Base-by-base conservation (phyloP, 2,329 filamentous ascomycete genomes). In the Trichoderma atroviride region DNA sequence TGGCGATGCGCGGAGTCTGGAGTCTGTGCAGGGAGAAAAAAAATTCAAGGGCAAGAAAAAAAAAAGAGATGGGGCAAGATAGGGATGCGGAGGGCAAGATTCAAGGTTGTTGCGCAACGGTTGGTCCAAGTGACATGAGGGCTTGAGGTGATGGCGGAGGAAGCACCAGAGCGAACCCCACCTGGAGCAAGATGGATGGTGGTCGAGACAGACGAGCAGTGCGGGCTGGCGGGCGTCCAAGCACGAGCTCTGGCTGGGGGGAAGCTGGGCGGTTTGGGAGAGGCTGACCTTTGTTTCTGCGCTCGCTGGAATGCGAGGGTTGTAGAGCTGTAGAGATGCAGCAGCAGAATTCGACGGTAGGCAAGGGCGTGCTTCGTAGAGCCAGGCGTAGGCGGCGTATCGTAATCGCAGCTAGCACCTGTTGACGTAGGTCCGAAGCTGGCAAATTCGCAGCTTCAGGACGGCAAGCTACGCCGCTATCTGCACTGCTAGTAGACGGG, bases 91-190 rank as follows among this genome's bases (percentile, higher is more conserved):
- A 67, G 63, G 40, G 62, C 43, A 61, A 68, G 52, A 59, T 58
- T 52, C 55, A 58, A 70, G 57, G 58, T 60, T 61, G 67, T 71
- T 68, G 70, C 67, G 66, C 67, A 69, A 68, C 65, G 63, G 59
- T 63, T 60, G 66, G 60, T 37, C 29, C 55, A 58, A 60, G 61
- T 69, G 66, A 61, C 65, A 57, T 59, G 66, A 61, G 66, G 65
- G 43, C 63, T 58, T 61, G 56, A 66, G 60, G 66, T 66, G 70
- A 71, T 69, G 63, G 70, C 69, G 59, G 61, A 58, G 61, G 75
- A 75, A 72, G 77, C 73, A 74, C 73, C 74, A 76, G 73, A 63
- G 64, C 29, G 72, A 70, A 67, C 75, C 76, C 76, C 75, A 78
- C 76, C 73, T 75, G 72, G 74, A 72, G 75, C 74, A 73, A 29